Evolutionary conservation across 768 basidiomycete genomes (phyloP).

Genomic region (Dioszegia crocea): DNA sequence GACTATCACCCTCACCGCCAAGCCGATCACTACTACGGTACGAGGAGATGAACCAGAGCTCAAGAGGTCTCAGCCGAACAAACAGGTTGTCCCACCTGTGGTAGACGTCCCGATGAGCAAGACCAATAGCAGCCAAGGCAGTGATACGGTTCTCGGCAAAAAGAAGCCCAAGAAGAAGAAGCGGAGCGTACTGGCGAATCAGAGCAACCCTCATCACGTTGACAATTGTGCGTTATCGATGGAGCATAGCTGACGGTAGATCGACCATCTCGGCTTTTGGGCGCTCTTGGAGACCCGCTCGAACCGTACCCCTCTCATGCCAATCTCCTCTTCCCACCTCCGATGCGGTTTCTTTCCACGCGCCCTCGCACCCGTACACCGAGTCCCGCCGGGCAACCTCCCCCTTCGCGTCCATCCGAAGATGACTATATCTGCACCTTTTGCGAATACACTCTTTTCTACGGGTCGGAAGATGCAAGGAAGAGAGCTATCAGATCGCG

Average conservation of each 20-base stretch:
- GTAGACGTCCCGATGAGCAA: not conserved
- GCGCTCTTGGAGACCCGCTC: conserved; percentile 20
- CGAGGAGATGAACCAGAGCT: not conserved
- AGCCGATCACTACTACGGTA: conserved; percentile 6
- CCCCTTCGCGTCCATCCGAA: conserved; percentile 49
- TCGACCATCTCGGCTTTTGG: conserved; percentile 31
- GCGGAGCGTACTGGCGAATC: conserved; percentile 80
- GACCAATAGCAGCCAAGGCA: conserved; percentile 9
- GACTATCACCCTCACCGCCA: conserved; percentile 22
- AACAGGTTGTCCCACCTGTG: not conserved
- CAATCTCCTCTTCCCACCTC: conserved; percentile 40
- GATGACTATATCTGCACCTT: conserved; percentile 94
- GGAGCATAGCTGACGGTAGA: conserved; percentile 25
- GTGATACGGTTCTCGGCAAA: conserved; percentile 13
- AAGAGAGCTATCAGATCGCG: conserved; percentile 64
- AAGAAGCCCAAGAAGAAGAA: conserved; percentile 81
- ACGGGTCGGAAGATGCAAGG: conserved; percentile 70
- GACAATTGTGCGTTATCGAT: conserved; percentile 61
- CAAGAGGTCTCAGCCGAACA: not conserved
- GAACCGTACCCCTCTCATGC: conserved; percentile 27
- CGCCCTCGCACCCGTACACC: conserved; percentile 22
- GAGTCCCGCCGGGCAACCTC: conserved; percentile 6
- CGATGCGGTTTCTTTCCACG: conserved; percentile 43
- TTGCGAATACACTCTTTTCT: conserved; percentile 90
- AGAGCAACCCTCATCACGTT: conserved; percentile 91